Conservation (phyloP, 2,329 filamentous ascomycete genomes). For the Fusarium chuoi region DNA sequence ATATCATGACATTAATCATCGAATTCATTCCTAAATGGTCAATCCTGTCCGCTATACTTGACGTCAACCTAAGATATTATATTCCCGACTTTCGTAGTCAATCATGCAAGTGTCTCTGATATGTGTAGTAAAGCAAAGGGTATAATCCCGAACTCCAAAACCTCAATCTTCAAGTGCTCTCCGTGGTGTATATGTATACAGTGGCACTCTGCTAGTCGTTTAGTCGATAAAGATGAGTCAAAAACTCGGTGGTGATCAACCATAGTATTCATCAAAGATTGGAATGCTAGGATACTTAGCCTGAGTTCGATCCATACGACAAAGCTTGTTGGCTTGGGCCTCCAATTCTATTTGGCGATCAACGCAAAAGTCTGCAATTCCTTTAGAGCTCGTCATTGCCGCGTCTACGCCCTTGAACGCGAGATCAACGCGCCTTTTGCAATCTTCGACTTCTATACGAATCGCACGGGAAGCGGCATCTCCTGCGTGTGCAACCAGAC, state of each 20-base stretch:
- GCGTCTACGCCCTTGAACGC: background rate
- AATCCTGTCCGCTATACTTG: background rate
- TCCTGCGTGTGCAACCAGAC: background rate
- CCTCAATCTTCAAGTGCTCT: background rate
- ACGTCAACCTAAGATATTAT: background rate
- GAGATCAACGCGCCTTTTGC: background rate
- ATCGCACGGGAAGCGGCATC: background rate
- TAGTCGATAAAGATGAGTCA: background rate
- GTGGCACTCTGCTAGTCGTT: background rate
- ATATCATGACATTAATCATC: background rate
- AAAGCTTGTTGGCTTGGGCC: constrained; percentile 4
- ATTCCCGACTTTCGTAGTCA: background rate
- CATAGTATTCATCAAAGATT: background rate
- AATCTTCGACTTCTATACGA: constrained; percentile 4
- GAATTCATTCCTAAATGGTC: background rate
- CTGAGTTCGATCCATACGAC: constrained; percentile 7
- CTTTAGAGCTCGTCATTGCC: background rate
- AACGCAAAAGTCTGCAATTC: background rate
- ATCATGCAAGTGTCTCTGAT: background rate
- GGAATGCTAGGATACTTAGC: background rate
- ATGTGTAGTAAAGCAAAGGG: background rate
- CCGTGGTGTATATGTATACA: background rate
- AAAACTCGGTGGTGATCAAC: background rate
- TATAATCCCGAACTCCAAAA: constrained; percentile 5
- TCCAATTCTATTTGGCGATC: constrained; percentile 7